phyloP scores from a whole-genome alignment of 805 yeast species.

The Isabelozyma gotoi region DNA sequence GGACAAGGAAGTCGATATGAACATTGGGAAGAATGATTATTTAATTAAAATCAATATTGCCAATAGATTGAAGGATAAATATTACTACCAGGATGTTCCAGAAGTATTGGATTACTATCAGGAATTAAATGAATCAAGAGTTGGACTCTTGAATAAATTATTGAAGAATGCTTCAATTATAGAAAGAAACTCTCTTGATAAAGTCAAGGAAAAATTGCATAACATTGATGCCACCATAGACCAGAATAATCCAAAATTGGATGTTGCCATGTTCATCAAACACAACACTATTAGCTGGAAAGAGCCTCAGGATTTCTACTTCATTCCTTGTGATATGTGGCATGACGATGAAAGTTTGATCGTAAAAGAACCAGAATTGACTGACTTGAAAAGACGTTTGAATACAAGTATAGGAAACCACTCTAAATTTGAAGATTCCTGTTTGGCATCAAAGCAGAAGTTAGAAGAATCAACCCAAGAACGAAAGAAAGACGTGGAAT shows the following conservation, averaged over 20 bases:
- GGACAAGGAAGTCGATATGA: slow-evolving; percentile 78
- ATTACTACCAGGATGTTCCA: slow-evolving; percentile 89
- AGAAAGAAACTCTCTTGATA: slow-evolving; percentile 51
- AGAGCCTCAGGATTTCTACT: slow-evolving; percentile 84
- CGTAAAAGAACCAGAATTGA: slow-evolving; percentile 55
- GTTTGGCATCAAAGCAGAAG: slow-evolving; percentile 51
- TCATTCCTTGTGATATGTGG: slow-evolving; percentile 91
- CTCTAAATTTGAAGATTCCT: slow-evolving; percentile 36
- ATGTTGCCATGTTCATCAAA: slow-evolving; percentile 87
- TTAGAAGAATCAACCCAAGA: slow-evolving; percentile 43
- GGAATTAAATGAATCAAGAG: slow-evolving; percentile 78
- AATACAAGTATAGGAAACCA: slow-evolving; percentile 39
- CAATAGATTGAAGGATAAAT: slow-evolving; percentile 89
- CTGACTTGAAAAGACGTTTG: slow-evolving; percentile 53
- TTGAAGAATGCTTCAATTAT: slow-evolving; percentile 59
- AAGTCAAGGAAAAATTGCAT: slow-evolving; percentile 50
- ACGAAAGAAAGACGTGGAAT: slow-evolving; percentile 30
- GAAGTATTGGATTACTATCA: slow-evolving; percentile 84
- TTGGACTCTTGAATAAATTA: slow-evolving; percentile 65
- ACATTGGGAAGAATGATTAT: slow-evolving; percentile 80
- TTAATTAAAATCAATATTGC: slow-evolving; percentile 79
- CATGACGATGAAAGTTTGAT: slow-evolving; percentile 87
- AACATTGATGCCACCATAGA: slow-evolving; percentile 55
- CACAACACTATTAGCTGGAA: slow-evolving; percentile 78
- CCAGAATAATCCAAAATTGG: slow-evolving; percentile 72